phyloP scores from a whole-genome alignment of 2,329 filamentous ascomycete genomes.

The Colletotrichum zoysiae region DNA sequence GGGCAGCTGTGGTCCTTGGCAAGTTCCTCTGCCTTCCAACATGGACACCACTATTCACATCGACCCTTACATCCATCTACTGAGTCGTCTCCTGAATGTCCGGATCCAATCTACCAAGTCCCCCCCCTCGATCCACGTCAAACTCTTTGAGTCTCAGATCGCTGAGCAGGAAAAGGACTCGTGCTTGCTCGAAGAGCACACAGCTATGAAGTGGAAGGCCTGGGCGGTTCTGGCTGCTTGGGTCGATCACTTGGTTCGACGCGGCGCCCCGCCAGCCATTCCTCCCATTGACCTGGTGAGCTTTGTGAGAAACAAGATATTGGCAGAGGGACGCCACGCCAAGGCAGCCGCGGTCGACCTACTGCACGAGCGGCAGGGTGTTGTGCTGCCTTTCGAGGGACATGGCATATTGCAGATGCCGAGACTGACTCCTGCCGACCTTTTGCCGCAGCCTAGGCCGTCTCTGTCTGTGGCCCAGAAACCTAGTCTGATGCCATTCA shows the following conservation, averaged over 20 bases:
- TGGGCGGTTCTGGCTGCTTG: neutral
- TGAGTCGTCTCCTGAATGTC: neutral
- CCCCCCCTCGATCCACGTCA: neutral
- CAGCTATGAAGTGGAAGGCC: neutral
- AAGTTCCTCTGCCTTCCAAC: neutral
- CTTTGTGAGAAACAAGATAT: neutral
- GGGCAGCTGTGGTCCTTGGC: neutral
- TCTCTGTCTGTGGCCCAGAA: neutral
- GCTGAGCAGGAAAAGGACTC: neutral
- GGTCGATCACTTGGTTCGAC: neutral
- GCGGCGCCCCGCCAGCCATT: neutral
- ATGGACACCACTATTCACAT: neutral
- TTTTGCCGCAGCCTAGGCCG: neutral
- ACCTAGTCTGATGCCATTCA: neutral
- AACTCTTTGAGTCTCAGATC: neutral
- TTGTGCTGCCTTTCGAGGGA: neutral
- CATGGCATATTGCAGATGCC: neutral
- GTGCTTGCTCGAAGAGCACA: neutral
- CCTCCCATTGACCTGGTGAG: neutral
- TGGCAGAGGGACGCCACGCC: neutral
- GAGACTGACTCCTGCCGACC: neutral
- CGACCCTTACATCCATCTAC: neutral
- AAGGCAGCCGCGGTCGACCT: neutral
- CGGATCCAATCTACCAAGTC: neutral
- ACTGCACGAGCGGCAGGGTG: neutral